A percentile compares a stretch with the other conserved stretches of the same genome.
Evolutionary conservation across 768 basidiomycete genomes (phyloP).

Genomic region (Mrakia hoshinonis): DNA sequence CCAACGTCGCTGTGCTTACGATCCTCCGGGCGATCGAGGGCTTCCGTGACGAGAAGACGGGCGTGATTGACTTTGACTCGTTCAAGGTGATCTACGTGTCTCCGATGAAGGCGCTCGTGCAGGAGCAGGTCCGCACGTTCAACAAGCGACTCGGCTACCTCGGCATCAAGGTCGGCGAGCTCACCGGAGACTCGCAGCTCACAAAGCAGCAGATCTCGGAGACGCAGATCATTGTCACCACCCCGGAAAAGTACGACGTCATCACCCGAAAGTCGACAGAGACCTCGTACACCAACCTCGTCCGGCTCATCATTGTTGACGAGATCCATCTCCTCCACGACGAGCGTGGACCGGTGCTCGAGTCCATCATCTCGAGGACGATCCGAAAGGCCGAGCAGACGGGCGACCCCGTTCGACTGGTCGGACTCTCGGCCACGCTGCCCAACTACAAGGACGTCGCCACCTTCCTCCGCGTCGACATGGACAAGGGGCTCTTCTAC

Average conservation of each 20-base stretch:
- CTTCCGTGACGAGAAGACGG: constrained; percentile 71
- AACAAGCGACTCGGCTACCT: constrained; percentile 58
- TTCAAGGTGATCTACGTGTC: constrained; percentile 98
- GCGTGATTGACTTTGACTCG: constrained; percentile 68
- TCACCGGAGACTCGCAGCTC: constrained; percentile 96
- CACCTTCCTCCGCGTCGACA: constrained; percentile 89
- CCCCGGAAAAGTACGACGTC: constrained; percentile 99
- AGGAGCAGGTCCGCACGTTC: constrained; percentile 98
- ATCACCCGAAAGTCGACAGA: constrained; percentile 97
- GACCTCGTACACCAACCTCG: constrained; percentile 91
- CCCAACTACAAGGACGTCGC: constrained; percentile 98
- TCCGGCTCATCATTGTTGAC: constrained; percentile 91
- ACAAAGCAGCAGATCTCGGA: constrained; percentile 95
- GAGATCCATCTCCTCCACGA: constrained; percentile 97
- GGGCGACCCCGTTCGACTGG: constrained; percentile 79
- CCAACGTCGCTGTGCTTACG: constrained; percentile 93
- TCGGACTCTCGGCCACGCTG: constrained; percentile 93
- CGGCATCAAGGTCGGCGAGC: constrained; percentile 81
- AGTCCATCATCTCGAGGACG: constrained; percentile 79
- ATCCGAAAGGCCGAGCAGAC: constrained; percentile 93
- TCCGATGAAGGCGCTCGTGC: constrained; percentile 98
- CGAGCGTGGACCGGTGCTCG: constrained; percentile 93
- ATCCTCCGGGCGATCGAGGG: constrained; percentile 85
- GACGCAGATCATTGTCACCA: constrained; percentile 96
- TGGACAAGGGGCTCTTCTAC: constrained; percentile 85